A percentile compares a stretch with the other conserved stretches of the same genome.
These are phyloP conservation scores for Xylaria hypoxylon DNA, from an alignment of 2,329 filamentous ascomycete genomes.

Conservation along the genomic window DNA sequence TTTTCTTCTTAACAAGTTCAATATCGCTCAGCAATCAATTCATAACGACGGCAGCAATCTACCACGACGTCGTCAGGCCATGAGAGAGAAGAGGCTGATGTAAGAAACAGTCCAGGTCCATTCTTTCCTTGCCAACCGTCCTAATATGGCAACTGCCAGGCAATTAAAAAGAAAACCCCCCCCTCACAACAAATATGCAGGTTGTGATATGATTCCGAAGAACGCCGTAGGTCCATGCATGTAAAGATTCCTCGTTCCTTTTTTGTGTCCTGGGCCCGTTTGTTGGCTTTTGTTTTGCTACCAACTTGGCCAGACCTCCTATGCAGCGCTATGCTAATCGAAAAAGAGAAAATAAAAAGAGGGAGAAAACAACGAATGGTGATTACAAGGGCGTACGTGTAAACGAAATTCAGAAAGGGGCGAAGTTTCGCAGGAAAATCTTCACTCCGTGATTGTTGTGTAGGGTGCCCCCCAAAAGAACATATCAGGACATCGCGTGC, in stretches of 20 bases:
- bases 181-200: slow-evolving; percentile 21
- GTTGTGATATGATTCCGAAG: slow-evolving; percentile 18
- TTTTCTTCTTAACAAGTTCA: neutral
- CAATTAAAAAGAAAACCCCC: neutral
- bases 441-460: slow-evolving; percentile 2
- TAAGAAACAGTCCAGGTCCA: slow-evolving; percentile 6
- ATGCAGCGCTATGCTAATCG: slow-evolving; percentile 38
- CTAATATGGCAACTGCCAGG: neutral
- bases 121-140: neutral
- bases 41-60: neutral
- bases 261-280: slow-evolving; percentile 30
- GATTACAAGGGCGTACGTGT: slow-evolving; percentile 24
- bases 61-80: neutral
- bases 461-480: slow-evolving; percentile 3
- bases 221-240: slow-evolving; percentile 32
- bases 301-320: slow-evolving; percentile 24
- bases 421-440: neutral
- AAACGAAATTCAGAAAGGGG: slow-evolving; percentile 1
- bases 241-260: slow-evolving; percentile 25
- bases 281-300: slow-evolving; percentile 24
- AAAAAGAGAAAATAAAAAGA: slow-evolving; percentile 5
- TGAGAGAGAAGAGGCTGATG: neutral
- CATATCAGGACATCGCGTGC: neutral
- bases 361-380: neutral
- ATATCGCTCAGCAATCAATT: neutral